Percentiles rank a stretch among this genome's conserved stretches.
Conservation (phyloP, 73 alveolate species). For the Paramecium sexaurelia region DNA sequence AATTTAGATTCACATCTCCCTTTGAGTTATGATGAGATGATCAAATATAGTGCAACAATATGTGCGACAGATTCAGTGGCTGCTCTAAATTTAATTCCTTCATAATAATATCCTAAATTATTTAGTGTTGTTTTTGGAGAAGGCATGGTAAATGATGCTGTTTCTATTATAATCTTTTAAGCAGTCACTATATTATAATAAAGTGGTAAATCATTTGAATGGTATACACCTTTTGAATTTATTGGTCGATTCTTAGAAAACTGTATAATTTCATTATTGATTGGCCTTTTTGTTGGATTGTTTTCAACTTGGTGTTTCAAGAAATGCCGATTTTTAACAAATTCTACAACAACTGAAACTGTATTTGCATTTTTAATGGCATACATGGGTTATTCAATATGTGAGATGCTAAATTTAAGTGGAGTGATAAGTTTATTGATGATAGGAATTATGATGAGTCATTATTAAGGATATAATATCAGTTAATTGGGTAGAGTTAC, state of each 20-base stretch:
- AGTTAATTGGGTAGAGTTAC: conserved; percentile 71
- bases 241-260: conserved; percentile 50
- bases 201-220: conserved; percentile 12
- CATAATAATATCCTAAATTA: conserved; percentile 87
- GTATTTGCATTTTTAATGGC: conserved; percentile 89
- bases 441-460: conserved; percentile 94
- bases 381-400: conserved; percentile 83
- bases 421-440: conserved; percentile 93
- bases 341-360: conserved; percentile 86
- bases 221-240: conserved; percentile 45
- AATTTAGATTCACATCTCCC: background rate
- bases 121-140: conserved; percentile 95
- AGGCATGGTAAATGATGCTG: conserved; percentile 95
- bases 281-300: conserved; percentile 73
- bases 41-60: conserved; percentile 75
- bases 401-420: conserved; percentile 90
- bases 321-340: conserved; percentile 68
- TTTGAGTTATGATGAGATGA: conserved; percentile 19
- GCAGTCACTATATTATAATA: background rate
- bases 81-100: conserved; percentile 87
- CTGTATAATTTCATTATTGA: conserved; percentile 43
- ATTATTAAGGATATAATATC: conserved; percentile 92
- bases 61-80: conserved; percentile 95
- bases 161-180: conserved; percentile 83
- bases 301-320: conserved; percentile 76